These are phyloP conservation scores for Alternaria infectoria DNA, from an alignment of 2,329 filamentous ascomycete genomes.

Conservation along the genomic window DNA sequence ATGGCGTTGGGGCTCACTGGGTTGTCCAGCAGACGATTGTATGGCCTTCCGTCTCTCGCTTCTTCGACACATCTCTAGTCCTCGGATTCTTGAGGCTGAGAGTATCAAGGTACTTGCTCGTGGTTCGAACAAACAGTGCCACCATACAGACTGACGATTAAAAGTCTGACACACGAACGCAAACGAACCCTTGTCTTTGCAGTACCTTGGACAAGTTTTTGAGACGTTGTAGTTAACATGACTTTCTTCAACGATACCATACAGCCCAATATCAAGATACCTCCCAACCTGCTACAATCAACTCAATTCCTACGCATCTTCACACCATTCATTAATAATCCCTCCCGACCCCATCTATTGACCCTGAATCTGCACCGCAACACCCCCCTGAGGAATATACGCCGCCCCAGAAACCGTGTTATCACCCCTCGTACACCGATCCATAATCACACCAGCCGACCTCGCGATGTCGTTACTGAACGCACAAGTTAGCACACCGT, in stretches of 20 bases:
- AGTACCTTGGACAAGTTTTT: not conserved
- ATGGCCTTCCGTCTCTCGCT: not conserved
- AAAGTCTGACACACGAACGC: not conserved
- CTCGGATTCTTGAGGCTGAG: not conserved
- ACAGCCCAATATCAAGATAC: not conserved
- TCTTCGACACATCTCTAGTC: not conserved
- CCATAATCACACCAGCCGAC: constrained; percentile 9
- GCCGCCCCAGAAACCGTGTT: constrained; percentile 7
- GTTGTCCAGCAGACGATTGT: not conserved
- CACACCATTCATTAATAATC: too few species aligned
- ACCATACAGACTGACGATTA: not conserved
- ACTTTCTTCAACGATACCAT: not conserved
- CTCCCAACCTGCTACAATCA: too few species aligned
- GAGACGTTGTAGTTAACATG: not conserved
- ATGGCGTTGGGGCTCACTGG: not conserved
- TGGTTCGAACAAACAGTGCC: not conserved
- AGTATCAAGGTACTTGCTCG: not conserved
- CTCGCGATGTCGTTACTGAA: constrained; percentile 5
- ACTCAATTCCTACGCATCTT: too few species aligned
- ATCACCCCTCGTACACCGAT: constrained; percentile 8
- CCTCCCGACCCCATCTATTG: not conserved
- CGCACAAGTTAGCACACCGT: not conserved
- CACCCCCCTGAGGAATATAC: constrained; percentile 3
- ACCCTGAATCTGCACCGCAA: constrained; percentile 2
- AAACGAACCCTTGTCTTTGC: not conserved